A percentile compares a stretch with the other conserved stretches of the same genome.
phyloP scores from a whole-genome alignment of 495 filamentous ascomycete genomes.

The Aspergillus ostianus region DNA sequence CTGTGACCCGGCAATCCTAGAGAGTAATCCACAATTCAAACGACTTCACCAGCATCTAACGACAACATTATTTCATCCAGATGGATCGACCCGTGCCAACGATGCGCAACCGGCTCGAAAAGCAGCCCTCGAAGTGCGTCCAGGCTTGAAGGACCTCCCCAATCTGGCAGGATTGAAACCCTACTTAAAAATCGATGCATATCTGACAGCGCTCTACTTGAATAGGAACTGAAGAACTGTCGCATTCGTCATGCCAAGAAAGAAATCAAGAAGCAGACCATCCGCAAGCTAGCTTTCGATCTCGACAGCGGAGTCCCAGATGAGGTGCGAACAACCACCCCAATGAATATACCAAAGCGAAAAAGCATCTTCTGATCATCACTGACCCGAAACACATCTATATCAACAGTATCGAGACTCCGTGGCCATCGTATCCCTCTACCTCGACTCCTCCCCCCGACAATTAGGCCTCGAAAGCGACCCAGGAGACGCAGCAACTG shows the following conservation, averaged over 20 bases:
- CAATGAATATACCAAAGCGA: background rate
- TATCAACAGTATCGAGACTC: constrained; percentile 35
- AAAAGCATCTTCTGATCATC: background rate
- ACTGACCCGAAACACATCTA: background rate
- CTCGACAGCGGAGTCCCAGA: constrained; percentile 32
- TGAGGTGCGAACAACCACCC: constrained; percentile 24
- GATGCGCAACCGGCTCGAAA: constrained; percentile 51
- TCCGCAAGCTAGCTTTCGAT: constrained; percentile 36
- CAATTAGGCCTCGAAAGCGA: constrained; percentile 26
- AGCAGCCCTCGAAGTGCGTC: constrained; percentile 49
- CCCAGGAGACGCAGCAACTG: constrained; percentile 18
- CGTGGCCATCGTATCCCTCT: constrained; percentile 36
- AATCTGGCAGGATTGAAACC: background rate
- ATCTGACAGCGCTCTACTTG: background rate
- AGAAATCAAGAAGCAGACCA: constrained; percentile 34
- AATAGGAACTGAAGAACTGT: constrained; percentile 40
- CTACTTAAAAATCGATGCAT: background rate
- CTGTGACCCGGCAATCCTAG: constrained; percentile 58
- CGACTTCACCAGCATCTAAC: constrained; percentile 61
- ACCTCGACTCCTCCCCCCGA: constrained; percentile 34
- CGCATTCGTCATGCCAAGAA: constrained; percentile 36
- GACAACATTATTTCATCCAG: constrained; percentile 54
- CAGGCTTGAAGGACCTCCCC: background rate
- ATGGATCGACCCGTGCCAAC: constrained; percentile 60
- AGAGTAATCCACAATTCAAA: constrained; percentile 64